Base-by-base conservation (phyloP, 768 basidiomycete genomes). In the Rhodosporidiobolus odoratus region DNA sequence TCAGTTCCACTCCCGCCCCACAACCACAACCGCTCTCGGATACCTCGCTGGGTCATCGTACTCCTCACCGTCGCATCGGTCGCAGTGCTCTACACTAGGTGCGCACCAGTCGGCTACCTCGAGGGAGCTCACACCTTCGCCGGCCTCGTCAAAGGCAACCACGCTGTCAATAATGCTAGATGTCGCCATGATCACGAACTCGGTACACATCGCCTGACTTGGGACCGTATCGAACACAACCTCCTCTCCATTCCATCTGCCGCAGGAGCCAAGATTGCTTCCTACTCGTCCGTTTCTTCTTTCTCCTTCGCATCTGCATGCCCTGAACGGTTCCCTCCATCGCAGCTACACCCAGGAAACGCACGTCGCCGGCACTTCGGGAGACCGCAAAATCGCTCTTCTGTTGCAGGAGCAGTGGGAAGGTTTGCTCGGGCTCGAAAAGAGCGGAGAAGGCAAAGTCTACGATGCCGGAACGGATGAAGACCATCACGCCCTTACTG, bases 401-500 rank as follows among this genome's bases (percentile, higher is more conserved):
- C 80, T 83, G 37, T 84, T 92, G 67, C 84, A 92, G 65, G 78
- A 84, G 32, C 80, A 89, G 69, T 87, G 92, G 79, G 88, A 88
- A 76, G 80, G 80, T 23, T 84, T 89, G 75, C 82, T 93, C 58
- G 83, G 83, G 41, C 85, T 77, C 30, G 9, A 65, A 74, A 30
- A 58, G 58, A 8, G 76, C 82, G 40, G 58, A 15, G 73, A 80
- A n/a, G 87, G 88, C 9, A 4, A 38, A 25, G 82, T 92, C 63
- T 92, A 84, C 77, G 80, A 85, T 30, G 89, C 90, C 27, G 91
- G 92, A 7, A 84, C 88, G 38, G 76, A 80, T 16, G 82, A 83
- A 62, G 90, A 89, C 38, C 87, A 87, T 62, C 82, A 85, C 54
- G 85, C 89, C 8, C 41, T 77, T 21, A 64, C 38, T 27, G 63